Evolutionary conservation across 352 stramenopile species (phyloP).

Genomic region (Halophytophthora batemanensis): DNA sequence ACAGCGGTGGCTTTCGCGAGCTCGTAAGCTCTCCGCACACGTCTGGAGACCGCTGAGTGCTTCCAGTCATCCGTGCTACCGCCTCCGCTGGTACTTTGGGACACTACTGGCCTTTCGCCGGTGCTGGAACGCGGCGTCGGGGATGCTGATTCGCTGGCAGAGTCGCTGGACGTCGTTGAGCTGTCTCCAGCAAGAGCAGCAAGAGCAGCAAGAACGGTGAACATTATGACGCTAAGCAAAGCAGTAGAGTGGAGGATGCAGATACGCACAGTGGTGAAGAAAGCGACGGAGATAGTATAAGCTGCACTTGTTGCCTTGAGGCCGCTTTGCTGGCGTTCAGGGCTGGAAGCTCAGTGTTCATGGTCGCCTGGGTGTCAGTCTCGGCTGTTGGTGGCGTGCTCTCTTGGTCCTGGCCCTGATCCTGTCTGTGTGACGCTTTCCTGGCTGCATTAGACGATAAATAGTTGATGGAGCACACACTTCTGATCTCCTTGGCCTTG

Average conservation of each 20-base stretch:
- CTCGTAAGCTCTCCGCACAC: conserved; percentile 51
- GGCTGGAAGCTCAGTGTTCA: too few species aligned
- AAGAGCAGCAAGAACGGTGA: not conserved
- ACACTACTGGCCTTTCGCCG: conserved; percentile 5
- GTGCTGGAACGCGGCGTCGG: not conserved
- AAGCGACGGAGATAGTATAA: too few species aligned
- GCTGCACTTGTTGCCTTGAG: too few species aligned
- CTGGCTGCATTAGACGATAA: conserved; percentile 24
- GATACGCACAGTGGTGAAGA: too few species aligned
- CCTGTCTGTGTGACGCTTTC: not conserved
- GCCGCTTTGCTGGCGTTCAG: too few species aligned
- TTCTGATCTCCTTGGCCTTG: conserved; percentile 76
- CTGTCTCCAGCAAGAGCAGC: conserved; percentile 11
- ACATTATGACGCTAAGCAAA: too few species aligned
- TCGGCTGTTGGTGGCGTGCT: too few species aligned
- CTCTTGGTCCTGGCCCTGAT: not conserved
- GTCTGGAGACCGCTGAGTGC: conserved; percentile 32
- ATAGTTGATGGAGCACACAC: conserved; percentile 27
- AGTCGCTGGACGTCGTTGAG: conserved; percentile 34
- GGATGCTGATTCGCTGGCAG: conserved; percentile 15
- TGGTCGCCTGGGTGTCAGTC: too few species aligned
- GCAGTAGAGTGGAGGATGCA: too few species aligned
- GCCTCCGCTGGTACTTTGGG: conserved; percentile 14
- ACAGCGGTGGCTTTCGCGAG: conserved; percentile 39
- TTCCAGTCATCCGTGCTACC: conserved; percentile 15